Base-by-base conservation (phyloP, 1,284 basidiomycete genomes). In the Pisolithus thermaeus region DNA sequence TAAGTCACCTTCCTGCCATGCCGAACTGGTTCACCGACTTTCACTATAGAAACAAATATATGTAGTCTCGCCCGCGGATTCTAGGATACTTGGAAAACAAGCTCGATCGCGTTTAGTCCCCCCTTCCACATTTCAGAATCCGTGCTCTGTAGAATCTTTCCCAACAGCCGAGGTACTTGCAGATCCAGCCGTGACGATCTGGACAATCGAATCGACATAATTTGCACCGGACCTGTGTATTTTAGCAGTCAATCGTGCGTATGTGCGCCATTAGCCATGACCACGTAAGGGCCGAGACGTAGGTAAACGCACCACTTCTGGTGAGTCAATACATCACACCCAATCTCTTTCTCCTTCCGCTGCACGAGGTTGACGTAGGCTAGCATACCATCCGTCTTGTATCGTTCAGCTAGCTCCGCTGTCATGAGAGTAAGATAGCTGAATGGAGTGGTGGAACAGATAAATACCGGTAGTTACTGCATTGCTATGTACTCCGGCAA, bases 281-380 rank as follows among this genome's bases (percentile, higher is more conserved):
- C 20, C 5, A 42, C 45, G 47, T 35, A 48, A 28, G 41, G 30
- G 30, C 25, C 22, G 55, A 35, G 8, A 27, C 27, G 23, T 16
- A 36, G 45, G n/a, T 20, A 50, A 46, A 67, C 76, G 53, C 43
- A 83, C 91, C 91, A 93, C 74, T 91, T 92, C 70, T 93, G 90
- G 69, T 93, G 90, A 1, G 88, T 93, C 51, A 97, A 75, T 40
- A 97, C 92, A 67, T 97, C 94, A 60, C 90, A 92, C 30, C 91
- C 90, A 46, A 95, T 83, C 60, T 90, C 92, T 66, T 89, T 86
- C 71, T 97, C 94, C 69, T 88, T 91, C 56, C 84, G 76, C 68
- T 94, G 91, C 46, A 93, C 79, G 25, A 91, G 78, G 53, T 92
- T 76, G 50, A 92, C 89, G 65, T 93, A 93, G 23, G 90, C 90